Base-by-base conservation (phyloP, 345 rosid species). In the Triadica sebifera region DNA sequence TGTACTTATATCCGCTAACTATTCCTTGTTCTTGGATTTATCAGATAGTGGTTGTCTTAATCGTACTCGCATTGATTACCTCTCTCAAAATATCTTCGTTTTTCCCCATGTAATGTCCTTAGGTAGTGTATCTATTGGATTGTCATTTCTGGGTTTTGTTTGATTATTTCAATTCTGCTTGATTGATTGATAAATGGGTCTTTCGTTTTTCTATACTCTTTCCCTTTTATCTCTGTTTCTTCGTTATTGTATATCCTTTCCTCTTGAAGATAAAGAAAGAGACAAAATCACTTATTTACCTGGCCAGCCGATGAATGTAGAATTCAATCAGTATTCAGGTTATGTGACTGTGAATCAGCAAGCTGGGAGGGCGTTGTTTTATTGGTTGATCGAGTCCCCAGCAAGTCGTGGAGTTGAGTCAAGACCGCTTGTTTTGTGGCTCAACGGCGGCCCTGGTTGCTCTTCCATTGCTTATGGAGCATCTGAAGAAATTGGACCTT, bases 381-480 rank as follows among this genome's bases (percentile, higher is more conserved):
- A 92, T 86, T 92, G 98, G 98, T 79, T 94, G 75, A 84, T 86
- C 43, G 98, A 92, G 93, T 82, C 97, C 12, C 91, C 97, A 12
- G 69, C 61, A 38, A 86, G 78, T 70, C 86, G 86, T 55, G 63
- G 50, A 46, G 88, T 97, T 12, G 87, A 86, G 82, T 79, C 89
- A 73, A 83, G 93, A 74, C 97, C 97, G 37, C 95, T 92, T 49
- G 86, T 94, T 39, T 80, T 92, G 80, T 94, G 98, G 98, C 95
- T 92, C 70, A 94, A 80, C 63, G 97, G 98, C 25, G 98, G 98
- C 4, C 98, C 97, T 75, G 97, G 97, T 75, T 94, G 97, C 84
- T 90, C 97, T 24, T 94, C 97, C 60, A 74, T 94, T 45, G 97
- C 95, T 45, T 94, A 75, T 64, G 97, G 97, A 53, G 89, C 91